Base-by-base conservation (phyloP, 805 yeast genomes). In the Ogataea salicorniae region DNA sequence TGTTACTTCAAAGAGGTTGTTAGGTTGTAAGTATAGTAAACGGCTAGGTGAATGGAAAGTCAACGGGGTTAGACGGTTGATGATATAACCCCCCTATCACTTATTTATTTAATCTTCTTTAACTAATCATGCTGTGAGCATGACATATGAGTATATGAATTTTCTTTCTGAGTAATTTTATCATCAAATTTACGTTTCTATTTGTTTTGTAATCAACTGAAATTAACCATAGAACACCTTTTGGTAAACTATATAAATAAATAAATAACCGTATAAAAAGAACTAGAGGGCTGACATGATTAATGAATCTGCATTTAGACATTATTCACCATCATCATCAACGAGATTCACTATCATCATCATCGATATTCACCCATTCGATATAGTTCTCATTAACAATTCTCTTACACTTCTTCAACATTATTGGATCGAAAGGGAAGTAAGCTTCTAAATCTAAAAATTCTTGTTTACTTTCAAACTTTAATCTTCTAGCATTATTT, bases 381-480 rank as follows among this genome's bases (percentile, higher is more conserved):
- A 91, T 80, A 60, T 82, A 86, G 49, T 75, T 74, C 6, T 68
- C 72, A 33, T 74, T 70, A 47, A 94, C 68, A 34, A 80, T 63
- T 37, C 68, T 64, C 57, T 82, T 80, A 42, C 87, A 77, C 11
- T 67, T 67, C 40, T 83, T 84, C 52, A 92, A 74, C 43, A 86
- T 79, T 51, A 94, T 67, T 1, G 99, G 99, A 70, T 92, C 98
- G 63, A 87, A 92, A 13, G 99, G 99, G 67, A 92, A 92, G 63
- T 89, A 92, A n/a, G 94, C 90, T 63, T 91, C 97, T 45, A 92
- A 72, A 59, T 89, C 95, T 55, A 87, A 76, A 60, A 87, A 89
- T 60, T 90, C 96, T 61, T 87, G 91, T 59, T 83, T 83, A 45
- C 65, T 61, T 50, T 61, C 66, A 45, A 62, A 61, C 37, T 37